Conservation (phyloP, 2,329 filamentous ascomycete species). For the Penicillium sp. region DNA sequence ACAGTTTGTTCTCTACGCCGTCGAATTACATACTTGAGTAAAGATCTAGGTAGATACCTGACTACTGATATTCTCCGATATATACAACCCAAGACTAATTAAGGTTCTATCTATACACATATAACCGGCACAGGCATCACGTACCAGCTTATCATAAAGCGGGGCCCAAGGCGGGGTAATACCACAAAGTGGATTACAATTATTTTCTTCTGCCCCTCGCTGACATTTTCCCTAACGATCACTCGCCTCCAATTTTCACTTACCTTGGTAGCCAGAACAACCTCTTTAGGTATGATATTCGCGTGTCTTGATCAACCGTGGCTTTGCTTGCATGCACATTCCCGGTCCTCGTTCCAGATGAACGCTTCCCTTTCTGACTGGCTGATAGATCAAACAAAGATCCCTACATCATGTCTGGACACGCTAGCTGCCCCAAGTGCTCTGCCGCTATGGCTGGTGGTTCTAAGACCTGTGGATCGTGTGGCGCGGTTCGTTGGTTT, state of each 20-base stretch:
- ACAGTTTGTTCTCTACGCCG: no score
- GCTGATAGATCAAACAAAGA: slow-evolving; percentile 1
- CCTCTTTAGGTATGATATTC: slow-evolving; percentile 1
- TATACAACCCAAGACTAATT: no score
- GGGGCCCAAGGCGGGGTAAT: slow-evolving; percentile 15
- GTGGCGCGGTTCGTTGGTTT: slow-evolving; percentile 21
- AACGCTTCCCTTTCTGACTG: background rate
- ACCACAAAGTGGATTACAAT: background rate
- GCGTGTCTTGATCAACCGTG: background rate
- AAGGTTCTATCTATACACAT: background rate
- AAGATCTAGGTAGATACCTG: no score
- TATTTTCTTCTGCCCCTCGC: slow-evolving; percentile 5
- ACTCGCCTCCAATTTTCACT: slow-evolving; percentile 3
- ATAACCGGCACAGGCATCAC: background rate
- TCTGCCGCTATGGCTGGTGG: slow-evolving; percentile 11
- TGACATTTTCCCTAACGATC: slow-evolving; percentile 15
- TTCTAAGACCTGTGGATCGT: slow-evolving; percentile 23
- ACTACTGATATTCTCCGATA: no score
- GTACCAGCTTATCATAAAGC: slow-evolving; percentile 1
- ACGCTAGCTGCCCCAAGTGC: slow-evolving; percentile 25
- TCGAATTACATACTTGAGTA: no score
- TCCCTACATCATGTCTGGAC: slow-evolving; percentile 19
- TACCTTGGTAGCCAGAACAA: background rate
- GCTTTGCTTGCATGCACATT: background rate
- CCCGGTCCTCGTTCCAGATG: background rate